Base-by-base conservation (phyloP, 305 asterid species). In the Caryopteris hybrid region DNA sequence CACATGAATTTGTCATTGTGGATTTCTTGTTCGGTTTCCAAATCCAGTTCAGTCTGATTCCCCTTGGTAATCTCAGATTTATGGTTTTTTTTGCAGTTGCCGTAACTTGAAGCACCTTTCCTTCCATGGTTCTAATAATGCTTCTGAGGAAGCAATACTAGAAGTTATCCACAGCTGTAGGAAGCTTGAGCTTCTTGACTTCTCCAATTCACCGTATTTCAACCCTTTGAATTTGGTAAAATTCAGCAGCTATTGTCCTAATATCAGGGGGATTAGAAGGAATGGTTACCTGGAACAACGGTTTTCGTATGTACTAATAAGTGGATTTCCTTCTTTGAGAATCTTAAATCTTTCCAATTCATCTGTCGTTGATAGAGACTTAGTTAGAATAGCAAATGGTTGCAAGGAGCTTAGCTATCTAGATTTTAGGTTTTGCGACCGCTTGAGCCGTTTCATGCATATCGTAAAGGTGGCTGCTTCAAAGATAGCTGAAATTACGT, bases 101-200 rank as follows among this genome's bases (percentile, higher is more conserved):
- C 84, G 82, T 16, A 81, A 81, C 52, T 72, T 83, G 77, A 81
- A 75, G 61, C 81, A 78, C 76, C 14, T 83, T 31, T 83, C 84
- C 2, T 81, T 83, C 69, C 88, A 80, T 72, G 84, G 88, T 73
- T 83, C 88, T 47, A 17, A 42, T 64, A n/a, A 51, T 76, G 86
- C 84, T 14, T 65, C 77, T n/a, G 60, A 81, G 48, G 77, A 68
- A 74, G 81, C 80, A 14, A 53, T 84, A 14, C 8, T 81, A 2
- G 57, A 74, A 74, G 38, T 81, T 2, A 73, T 81, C 51, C 72
- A 52, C 48, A 69, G 71, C 78, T 84, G 84, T 61, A 55, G 14
- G 8, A 70, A 72, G 22, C 77, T 84, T 13, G 89, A 84, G 70
- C 78, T 84, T 12, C 75, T 81, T 3, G 89, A 84, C 74, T 84